Evolutionary conservation across 768 basidiomycete species (phyloP), one percentile per base, ranked within the genome.

Genomic region (Bullera alba): DNA sequence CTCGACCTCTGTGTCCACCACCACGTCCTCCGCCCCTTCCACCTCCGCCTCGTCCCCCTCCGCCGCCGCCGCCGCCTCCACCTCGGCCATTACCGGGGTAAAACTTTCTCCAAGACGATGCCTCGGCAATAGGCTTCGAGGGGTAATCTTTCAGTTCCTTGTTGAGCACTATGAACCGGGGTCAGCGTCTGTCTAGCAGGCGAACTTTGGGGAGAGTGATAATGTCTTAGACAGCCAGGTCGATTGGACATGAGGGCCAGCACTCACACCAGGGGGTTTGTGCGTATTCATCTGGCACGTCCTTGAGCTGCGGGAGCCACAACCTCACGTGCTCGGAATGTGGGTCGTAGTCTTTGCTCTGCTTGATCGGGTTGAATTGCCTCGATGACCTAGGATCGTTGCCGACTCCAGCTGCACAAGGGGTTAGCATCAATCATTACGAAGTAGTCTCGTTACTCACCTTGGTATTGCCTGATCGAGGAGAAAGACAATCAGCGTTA

Each of bases 291-390:
- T 59, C 55, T 2, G 60, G 56, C 1, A 73, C 53, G 35, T 58
- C 42, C 21, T 57, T 57, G n/a, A 73, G 54, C 41, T 60, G 57
- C 2, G 72, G 67, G 7, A 72, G n/a, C 69, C 70, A 73, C 6
- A 59, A 46, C 26, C 55, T 44, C 42, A 71, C 58, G 45, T 67
- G 72, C 19, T 63, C 64, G 12, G 44, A 59, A 1, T 57, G 8
- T 1, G 55, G 39, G 48, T 73, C 72, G 53, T 73, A 73, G 28
- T 69, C 64, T 10, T 57, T 57, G 2, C 67, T 70, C 43, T 73
- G 72, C 47, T 73, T 73, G 62, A 73, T 63, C 17, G 67, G 69
- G 46, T 73, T 73, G 60, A 73, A 73, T 52, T 72, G 67, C 19
- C 72, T 44, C 6, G 58, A 63, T 17, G 69, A 62, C 2, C 72